Conservation (phyloP, 179 eudicot genomes). For the Silene vulgaris region DNA sequence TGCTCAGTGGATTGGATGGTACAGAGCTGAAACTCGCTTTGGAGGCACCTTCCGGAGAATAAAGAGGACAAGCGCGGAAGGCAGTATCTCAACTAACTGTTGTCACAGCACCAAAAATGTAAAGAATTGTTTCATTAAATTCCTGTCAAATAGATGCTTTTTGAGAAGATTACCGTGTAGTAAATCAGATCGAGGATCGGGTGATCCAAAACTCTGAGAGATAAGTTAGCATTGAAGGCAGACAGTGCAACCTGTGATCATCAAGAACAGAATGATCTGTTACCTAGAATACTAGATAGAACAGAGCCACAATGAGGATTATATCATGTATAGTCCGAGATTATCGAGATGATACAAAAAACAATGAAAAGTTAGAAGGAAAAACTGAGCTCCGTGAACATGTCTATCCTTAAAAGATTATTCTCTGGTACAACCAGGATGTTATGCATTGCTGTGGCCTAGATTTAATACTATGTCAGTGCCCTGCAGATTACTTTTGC, state of each 20-base stretch:
- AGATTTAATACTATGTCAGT: too few relatives aligned
- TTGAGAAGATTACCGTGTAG: constrained; percentile 52
- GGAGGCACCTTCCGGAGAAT: constrained; percentile 86
- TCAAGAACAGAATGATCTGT: too few relatives aligned
- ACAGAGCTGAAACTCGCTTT: constrained; percentile 67
- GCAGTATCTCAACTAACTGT: constrained; percentile 89
- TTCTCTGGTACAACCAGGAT: too few relatives aligned
- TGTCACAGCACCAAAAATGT: constrained; percentile 10
- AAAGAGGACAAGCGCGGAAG: constrained; percentile 81
- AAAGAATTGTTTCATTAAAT: neutral
- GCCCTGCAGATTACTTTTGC: too few relatives aligned
- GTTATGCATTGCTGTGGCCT: too few relatives aligned
- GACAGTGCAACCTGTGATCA: constrained; percentile 61
- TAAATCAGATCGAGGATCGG: constrained; percentile 72
- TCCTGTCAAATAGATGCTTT: neutral
- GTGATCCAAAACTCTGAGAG: constrained; percentile 78
- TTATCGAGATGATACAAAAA: too few relatives aligned
- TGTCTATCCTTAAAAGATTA: too few relatives aligned
- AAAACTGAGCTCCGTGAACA: too few relatives aligned
- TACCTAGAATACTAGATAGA: too few relatives aligned
- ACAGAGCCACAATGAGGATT: too few relatives aligned
- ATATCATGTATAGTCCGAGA: too few relatives aligned
- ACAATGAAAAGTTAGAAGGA: too few relatives aligned
- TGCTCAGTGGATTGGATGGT: constrained; percentile 58
- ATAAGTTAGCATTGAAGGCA: constrained; percentile 68